Conservation (phyloP, 2,329 filamentous ascomycete species). For the Penicillium sp. region DNA sequence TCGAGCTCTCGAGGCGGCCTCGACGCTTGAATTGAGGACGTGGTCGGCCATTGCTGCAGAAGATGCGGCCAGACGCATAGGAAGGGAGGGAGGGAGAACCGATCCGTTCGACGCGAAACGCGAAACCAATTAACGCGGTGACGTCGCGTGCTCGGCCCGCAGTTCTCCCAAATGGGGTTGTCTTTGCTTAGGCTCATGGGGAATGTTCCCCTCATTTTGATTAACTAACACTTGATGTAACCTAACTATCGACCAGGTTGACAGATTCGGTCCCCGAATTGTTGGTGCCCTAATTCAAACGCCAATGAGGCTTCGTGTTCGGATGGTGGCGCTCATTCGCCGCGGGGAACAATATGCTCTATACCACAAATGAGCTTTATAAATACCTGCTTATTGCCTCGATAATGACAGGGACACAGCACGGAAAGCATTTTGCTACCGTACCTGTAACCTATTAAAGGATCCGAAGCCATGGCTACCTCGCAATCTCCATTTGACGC, state of each 20-base stretch:
- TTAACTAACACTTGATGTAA: not conserved
- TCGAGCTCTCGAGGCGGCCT: conserved; percentile 37
- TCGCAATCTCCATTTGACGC: conserved; percentile 21
- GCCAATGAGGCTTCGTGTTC: not conserved
- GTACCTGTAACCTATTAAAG: not conserved
- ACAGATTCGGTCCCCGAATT: conserved; percentile 2
- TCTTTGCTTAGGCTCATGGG: not conserved
- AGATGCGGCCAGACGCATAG: conserved; percentile 5
- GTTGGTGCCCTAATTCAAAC: not conserved
- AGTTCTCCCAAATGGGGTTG: not conserved
- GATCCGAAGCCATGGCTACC: not conserved
- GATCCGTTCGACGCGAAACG: conserved; percentile 30
- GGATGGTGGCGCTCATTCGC: not conserved
- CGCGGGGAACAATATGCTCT: not conserved
- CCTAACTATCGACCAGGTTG: not conserved
- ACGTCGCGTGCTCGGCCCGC: conserved; percentile 33
- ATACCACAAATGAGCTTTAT: not conserved
- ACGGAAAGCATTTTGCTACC: not conserved
- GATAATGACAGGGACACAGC: too few relatives aligned
- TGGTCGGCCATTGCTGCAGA: conserved; percentile 40
- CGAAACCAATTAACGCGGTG: conserved; percentile 41
- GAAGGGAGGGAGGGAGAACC: conserved; percentile 14
- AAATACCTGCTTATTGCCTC: not conserved
- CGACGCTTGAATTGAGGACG: conserved; percentile 31
- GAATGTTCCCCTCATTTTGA: not conserved